Conservation (phyloP, 345 rosid species). For the Schrenkiella parvula region DNA sequence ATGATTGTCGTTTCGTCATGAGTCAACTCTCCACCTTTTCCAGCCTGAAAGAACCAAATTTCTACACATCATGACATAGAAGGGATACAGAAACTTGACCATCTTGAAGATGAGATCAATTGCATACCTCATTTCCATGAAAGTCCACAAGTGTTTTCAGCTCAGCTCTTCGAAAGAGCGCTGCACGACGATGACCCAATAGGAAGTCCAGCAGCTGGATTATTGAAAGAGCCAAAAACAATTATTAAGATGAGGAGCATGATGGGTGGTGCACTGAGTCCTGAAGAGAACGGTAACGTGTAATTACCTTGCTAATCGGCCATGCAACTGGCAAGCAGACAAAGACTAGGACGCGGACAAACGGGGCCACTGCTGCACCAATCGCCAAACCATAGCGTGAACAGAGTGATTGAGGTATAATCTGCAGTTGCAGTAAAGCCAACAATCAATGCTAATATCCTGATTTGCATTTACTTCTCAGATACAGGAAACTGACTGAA, state of each 20-base stretch:
- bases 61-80: not conserved
- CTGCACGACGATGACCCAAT: slow-evolving; percentile 83
- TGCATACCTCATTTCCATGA: slow-evolving; percentile 90
- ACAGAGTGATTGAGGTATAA: slow-evolving; percentile 91
- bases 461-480: not conserved
- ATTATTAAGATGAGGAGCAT: not conserved
- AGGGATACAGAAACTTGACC: not conserved
- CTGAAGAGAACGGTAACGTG: not conserved
- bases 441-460: not conserved
- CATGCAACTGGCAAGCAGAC: slow-evolving; percentile 87
- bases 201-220: slow-evolving; percentile 75
- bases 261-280: not conserved
- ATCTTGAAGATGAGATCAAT: slow-evolving; percentile 4
- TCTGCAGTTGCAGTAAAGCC: slow-evolving; percentile 44
- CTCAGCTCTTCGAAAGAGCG: slow-evolving; percentile 98
- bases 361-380: slow-evolving; percentile 83
- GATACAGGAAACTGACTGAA: not conserved
- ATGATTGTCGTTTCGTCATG: slow-evolving; percentile 98
- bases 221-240: not conserved
- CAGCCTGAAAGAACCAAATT: slow-evolving; percentile 56
- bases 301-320: slow-evolving; percentile 92
- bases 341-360: slow-evolving; percentile 85
- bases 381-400: slow-evolving; percentile 93
- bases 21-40: slow-evolving; percentile 96
- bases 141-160: slow-evolving; percentile 90